Evolutionary conservation across 768 basidiomycete genomes (phyloP).

Genomic region (Tylopilus sp.): DNA sequence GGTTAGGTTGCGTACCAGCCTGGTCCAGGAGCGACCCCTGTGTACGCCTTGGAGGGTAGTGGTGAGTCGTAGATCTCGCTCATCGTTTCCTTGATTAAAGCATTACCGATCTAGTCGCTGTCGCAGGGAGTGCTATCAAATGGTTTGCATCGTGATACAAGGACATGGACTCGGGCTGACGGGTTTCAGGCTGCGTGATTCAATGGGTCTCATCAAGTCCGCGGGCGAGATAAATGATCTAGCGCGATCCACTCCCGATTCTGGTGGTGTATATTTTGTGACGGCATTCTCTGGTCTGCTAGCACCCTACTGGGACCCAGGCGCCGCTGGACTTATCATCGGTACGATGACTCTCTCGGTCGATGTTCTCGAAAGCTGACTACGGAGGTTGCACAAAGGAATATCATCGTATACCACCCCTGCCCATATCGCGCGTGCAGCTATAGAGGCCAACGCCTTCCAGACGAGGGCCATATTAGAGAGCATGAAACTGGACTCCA

Average conservation of each 20-base stretch:
- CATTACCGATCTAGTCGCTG: slow-evolving; percentile 56
- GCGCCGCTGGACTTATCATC: slow-evolving; percentile 83
- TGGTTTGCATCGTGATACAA: slow-evolving; percentile 45
- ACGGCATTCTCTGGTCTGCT: slow-evolving; percentile 95
- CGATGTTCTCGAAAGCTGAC: background rate
- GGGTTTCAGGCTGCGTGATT: slow-evolving; percentile 72
- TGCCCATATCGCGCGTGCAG: slow-evolving; percentile 90
- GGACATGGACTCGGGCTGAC: background rate
- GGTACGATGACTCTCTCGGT: slow-evolving; percentile 39
- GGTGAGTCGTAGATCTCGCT: slow-evolving; percentile 49
- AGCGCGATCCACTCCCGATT: slow-evolving; percentile 69
- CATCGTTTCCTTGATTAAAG: background rate
- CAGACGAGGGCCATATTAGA: slow-evolving; percentile 95
- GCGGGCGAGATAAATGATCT: slow-evolving; percentile 84
- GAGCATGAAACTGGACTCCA: slow-evolving; percentile 92
- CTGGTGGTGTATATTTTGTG: slow-evolving; percentile 94
- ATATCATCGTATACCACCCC: slow-evolving; percentile 87
- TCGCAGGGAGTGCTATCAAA: slow-evolving; percentile 93
- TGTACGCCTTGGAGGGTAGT: slow-evolving; percentile 93
- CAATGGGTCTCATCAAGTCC: slow-evolving; percentile 75
- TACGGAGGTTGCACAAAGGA: slow-evolving; percentile 35
- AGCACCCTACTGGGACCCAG: slow-evolving; percentile 97
- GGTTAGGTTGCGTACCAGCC: slow-evolving; percentile 84
- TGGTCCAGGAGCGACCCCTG: slow-evolving; percentile 69
- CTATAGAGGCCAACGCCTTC: slow-evolving; percentile 93